Evolutionary conservation across 805 yeast genomes (phyloP), one percentile per base, ranked within the genome.

Genomic region (Pichia insulana): DNA sequence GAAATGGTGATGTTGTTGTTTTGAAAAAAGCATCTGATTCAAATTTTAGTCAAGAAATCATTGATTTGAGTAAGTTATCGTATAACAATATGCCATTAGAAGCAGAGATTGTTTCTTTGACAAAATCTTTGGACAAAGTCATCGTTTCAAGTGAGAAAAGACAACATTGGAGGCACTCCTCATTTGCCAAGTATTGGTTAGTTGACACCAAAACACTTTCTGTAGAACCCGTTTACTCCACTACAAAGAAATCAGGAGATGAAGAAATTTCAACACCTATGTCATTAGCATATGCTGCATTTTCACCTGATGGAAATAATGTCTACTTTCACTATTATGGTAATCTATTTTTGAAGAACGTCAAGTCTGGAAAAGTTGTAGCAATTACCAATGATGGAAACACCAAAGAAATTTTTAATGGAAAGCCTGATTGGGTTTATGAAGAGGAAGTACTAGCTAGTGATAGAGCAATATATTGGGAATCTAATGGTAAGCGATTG

Each of bases 401-500:
- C 11, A 30, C 25, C 12, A 54, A 48, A 0, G 61, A 69, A 15
- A 63, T 82, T 4, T 68, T 71, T 46, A 79, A 83, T 50, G 95
- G 86, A 6, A 79, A 70, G 48, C 78, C 89, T 0, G 92, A 83
- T 54, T 84, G 94, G 92, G 80, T 83, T 2, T 83, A 83, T 57
- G 94, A 84, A 57, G 94, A 84, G 54, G 95, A 84, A 53, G 84
- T 84, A 1, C 60, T 78, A 11, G 70, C 70, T 0, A 52, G 63
- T 13, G 89, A 81, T 47, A 61, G 57, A 30, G 76, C 83, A 0
- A 62, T 83, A 11, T 83, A 87, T 83, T 83, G 90, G 88, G 64
- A 80, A 13, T 80, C 82, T 1, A 76, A 77, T 48, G 83, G 80
- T 49, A 57, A 74, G 2, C 64, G 64, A 41, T 47, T 83, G 37